Percentiles rank a stretch among this genome's conserved stretches.
Conservation (phyloP, 1,139 yeast species). For the Candida labiduridarum region DNA sequence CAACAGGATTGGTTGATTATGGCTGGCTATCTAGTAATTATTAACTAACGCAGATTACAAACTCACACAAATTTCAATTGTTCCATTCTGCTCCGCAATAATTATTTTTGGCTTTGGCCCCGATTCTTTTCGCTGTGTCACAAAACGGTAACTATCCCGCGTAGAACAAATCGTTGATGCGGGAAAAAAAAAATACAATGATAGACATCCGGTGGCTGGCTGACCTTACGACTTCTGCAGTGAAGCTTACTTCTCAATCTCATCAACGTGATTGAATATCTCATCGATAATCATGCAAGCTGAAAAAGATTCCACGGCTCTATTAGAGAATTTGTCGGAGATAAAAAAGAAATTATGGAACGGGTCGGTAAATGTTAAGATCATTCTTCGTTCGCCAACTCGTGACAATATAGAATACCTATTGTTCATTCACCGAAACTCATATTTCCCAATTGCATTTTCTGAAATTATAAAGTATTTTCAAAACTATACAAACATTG, state of each 20-base stretch:
- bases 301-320: not conserved
- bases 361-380: slow-evolving; percentile 52
- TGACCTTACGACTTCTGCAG: not conserved
- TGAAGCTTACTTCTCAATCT: not conserved
- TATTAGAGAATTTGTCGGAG: slow-evolving; percentile 11
- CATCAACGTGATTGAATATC: not conserved
- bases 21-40: too few species aligned
- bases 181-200: too few species aligned
- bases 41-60: too few species aligned
- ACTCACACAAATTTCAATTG: too few species aligned
- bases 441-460: slow-evolving; percentile 59
- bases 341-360: slow-evolving; percentile 52
- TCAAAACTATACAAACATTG: slow-evolving; percentile 22
- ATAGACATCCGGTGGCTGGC: not conserved
- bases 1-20: too few species aligned
- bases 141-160: too few species aligned
- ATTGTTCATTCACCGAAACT: slow-evolving; percentile 40
- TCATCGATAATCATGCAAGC: not conserved
- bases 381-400: slow-evolving; percentile 22
- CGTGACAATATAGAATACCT: slow-evolving; percentile 23
- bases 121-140: too few species aligned
- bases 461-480: slow-evolving; percentile 47
- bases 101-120: too few species aligned
- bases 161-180: too few species aligned
- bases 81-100: too few species aligned